A percentile compares a stretch with the other conserved stretches of the same genome.
Conservation (phyloP, 169 alveolate species). For the Amoebophrya sp. region DNA sequence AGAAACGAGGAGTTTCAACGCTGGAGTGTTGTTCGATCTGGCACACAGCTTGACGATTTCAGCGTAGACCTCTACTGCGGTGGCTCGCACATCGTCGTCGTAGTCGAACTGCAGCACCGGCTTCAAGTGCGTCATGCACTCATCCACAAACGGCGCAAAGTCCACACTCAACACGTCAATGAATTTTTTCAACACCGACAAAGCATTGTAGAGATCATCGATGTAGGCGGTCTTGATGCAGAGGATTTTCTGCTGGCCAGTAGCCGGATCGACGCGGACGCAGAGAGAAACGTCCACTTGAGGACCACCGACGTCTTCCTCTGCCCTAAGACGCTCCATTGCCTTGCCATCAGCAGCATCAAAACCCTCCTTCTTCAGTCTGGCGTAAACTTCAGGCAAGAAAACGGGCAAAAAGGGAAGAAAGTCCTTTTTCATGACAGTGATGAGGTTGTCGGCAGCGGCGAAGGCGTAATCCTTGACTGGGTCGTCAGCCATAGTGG, state of each 20-base stretch:
- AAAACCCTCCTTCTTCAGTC: not conserved
- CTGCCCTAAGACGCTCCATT: not conserved
- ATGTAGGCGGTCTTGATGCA: conserved; percentile 15
- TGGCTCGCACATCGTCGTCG: conserved; percentile 28
- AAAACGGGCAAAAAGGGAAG: not conserved
- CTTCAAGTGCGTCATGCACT: not conserved
- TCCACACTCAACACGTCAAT: not conserved
- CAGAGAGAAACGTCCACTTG: not conserved
- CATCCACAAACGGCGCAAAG: not conserved
- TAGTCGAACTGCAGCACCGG: conserved; percentile 32
- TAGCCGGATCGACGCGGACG: not conserved
- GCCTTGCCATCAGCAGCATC: not conserved
- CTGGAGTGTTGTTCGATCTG: not conserved
- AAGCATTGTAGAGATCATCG: not conserved
- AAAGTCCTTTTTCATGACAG: not conserved
- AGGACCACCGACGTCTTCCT: not conserved
- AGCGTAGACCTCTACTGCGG: not conserved
- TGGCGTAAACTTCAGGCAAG: not conserved
- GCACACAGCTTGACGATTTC: not conserved
- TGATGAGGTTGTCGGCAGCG: not conserved
- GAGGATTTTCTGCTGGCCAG: not conserved
- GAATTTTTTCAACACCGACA: not conserved
- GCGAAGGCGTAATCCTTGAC: conserved; percentile 8
- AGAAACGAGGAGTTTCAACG: not conserved
- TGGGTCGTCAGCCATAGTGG: conserved; percentile 18